Base-by-base conservation (phyloP, 306 rosid species). In the Lathyrus oleraceus region DNA sequence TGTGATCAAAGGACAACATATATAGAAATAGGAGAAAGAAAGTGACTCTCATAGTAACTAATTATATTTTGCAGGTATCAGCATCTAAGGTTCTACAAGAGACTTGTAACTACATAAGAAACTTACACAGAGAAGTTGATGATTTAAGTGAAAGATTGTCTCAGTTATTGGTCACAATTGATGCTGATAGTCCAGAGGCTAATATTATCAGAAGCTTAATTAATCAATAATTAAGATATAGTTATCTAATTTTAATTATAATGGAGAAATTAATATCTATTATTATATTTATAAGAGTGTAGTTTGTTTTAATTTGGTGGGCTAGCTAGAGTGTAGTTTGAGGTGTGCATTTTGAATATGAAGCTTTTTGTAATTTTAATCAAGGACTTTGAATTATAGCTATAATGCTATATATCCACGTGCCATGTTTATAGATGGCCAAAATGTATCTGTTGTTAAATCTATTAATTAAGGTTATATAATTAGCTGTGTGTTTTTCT, bases 1-100 rank as follows among this genome's bases (percentile, higher is more conserved):
- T 35, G 48, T 61, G 30, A 61, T 25, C 30, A 61, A 61, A 61
- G 30, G 28, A 61, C 27, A 35, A 0, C n/a, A 36, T 35, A 30
- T n/a, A 28, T 66, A 66, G 39, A 67, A 65, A 14, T 67, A 53
- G 42, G 53, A 64, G 71, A 40, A 74, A 53, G 56, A 53, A 74
- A 63, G 23, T 40, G 58, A 52, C 15, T 25, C 28, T 17, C 2
- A 27, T 27, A 57, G 5, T 60, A 53, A 81, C 16, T 36, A 39
- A 39, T 36, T 53, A 16, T 72, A 64, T 73, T 73, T 59, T 68
- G 79, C 78, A 94, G 99, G 99, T 88, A 60, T 86, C 99, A 66
- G 99, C 99, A 28, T 85, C 99, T 1, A 94, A 94, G 94, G 97
- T 94, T 81, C 97, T 94, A 78, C 99, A 94, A 69, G 99, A 94